Evolutionary conservation across 495 filamentous ascomycete genomes (phyloP).

Genomic region (Aspergillus olivimuriae): DNA sequence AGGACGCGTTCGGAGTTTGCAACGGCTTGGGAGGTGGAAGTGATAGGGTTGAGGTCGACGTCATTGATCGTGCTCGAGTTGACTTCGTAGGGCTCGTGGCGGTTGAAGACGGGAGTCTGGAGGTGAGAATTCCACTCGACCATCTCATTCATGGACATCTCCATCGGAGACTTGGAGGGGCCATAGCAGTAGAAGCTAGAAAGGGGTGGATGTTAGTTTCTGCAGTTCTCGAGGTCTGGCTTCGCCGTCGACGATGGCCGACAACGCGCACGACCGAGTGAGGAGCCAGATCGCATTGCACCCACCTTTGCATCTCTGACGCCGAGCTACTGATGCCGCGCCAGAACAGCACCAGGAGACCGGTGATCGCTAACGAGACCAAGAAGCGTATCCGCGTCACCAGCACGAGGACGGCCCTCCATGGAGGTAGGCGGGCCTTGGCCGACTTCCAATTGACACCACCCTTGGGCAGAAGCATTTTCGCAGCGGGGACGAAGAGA

Average conservation of each 20-base stretch:
- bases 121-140: conserved; percentile 81
- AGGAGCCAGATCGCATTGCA: background rate
- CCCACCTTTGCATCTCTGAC: conserved; percentile 84
- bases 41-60: conserved; percentile 80
- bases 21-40: conserved; percentile 70
- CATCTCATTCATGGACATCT: conserved; percentile 87
- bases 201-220: background rate
- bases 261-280: background rate
- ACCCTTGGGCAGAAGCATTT: conserved; percentile 78
- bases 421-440: conserved; percentile 71
- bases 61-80: conserved; percentile 71
- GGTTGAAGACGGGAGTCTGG: conserved; percentile 89
- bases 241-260: no score
- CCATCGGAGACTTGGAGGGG: conserved; percentile 84
- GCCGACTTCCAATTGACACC: conserved; percentile 92
- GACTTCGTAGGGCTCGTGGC: conserved; percentile 78
- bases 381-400: conserved; percentile 76
- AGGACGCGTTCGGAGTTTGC: conserved; percentile 84
- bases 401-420: conserved; percentile 69
- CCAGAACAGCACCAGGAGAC: conserved; percentile 81
- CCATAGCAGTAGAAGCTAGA: conserved; percentile 95
- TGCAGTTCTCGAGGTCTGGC: no score
- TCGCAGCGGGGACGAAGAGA: conserved; percentile 5
- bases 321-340: conserved; percentile 76
- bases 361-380: conserved; percentile 63